Evolutionary conservation across 2,329 filamentous ascomycete species (phyloP).

Genomic region (Calonectria honghensis): DNA sequence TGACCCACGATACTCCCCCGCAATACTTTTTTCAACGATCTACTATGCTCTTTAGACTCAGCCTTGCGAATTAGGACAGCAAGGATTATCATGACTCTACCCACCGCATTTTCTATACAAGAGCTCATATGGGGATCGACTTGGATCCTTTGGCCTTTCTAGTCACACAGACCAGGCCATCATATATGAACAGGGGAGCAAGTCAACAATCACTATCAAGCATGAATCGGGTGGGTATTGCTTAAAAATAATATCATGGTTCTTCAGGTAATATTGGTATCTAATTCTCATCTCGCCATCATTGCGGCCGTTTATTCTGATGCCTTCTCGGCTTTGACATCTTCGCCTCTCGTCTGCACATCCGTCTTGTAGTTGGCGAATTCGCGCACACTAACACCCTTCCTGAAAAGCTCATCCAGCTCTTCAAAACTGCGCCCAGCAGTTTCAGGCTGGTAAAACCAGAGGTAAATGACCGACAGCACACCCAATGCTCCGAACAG

Average conservation of each 20-base stretch:
- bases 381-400: slow-evolving; percentile 37
- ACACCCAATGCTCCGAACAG: slow-evolving; percentile 41
- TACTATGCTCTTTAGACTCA: neutral
- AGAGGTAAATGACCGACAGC: slow-evolving; percentile 36
- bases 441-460: slow-evolving; percentile 48
- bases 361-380: slow-evolving; percentile 42
- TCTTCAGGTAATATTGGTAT: neutral
- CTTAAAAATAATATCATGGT: neutral
- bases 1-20: neutral
- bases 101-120: neutral
- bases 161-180: too few species aligned
- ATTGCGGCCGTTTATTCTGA: neutral
- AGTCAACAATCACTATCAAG: neutral
- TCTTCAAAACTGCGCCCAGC: slow-evolving; percentile 46
- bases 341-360: slow-evolving; percentile 27
- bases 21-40: neutral
- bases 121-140: neutral
- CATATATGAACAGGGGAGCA: neutral
- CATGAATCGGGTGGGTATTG: neutral
- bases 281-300: neutral
- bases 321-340: neutral
- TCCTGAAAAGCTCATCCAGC: slow-evolving; percentile 42
- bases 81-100: neutral
- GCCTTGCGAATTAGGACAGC: neutral
- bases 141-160: too few species aligned